phyloP scores from a whole-genome alignment of 371 early-diverging fungal species.

The Neoconidiobolus thromboides region DNA sequence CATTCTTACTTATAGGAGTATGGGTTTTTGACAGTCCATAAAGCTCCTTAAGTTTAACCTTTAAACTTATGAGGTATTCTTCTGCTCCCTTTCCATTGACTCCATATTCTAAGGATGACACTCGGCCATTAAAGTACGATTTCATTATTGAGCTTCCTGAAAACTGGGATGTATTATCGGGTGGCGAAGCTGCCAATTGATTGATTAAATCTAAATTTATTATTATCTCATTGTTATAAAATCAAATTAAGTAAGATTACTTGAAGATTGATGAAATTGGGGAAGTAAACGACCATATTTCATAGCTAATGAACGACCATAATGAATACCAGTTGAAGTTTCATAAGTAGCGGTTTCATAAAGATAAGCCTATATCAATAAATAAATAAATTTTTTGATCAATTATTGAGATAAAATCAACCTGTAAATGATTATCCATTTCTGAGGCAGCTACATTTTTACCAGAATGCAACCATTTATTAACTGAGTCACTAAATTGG shows the following conservation, averaged over 20 bases:
- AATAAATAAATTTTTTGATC: background rate
- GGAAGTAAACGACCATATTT: constrained; percentile 1
- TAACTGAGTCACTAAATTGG: constrained; percentile 36
- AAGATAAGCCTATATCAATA: background rate
- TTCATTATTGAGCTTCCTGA: background rate
- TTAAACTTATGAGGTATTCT: background rate
- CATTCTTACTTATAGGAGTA: constrained; percentile 5
- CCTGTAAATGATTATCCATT: constrained; percentile 23
- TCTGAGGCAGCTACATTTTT: constrained; percentile 28
- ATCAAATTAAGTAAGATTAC: background rate
- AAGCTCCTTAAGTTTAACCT: constrained; percentile 26
- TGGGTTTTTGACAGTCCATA: constrained; percentile 45
- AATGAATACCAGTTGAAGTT: constrained; percentile 8
- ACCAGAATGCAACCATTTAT: constrained; percentile 44
- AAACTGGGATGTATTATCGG: constrained; percentile 2
- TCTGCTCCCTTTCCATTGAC: background rate
- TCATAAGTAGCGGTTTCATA: constrained; percentile 4
- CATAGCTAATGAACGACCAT: constrained; percentile 13
- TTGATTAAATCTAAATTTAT: background rate
- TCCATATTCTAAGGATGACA: background rate
- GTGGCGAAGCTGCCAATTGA: background rate
- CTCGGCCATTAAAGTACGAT: background rate
- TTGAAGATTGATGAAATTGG: background rate
- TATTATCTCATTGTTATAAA: background rate
- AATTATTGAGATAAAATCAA: background rate